Base-by-base conservation (phyloP, 805 yeast genomes). In the Teunomyces atbi region DNA sequence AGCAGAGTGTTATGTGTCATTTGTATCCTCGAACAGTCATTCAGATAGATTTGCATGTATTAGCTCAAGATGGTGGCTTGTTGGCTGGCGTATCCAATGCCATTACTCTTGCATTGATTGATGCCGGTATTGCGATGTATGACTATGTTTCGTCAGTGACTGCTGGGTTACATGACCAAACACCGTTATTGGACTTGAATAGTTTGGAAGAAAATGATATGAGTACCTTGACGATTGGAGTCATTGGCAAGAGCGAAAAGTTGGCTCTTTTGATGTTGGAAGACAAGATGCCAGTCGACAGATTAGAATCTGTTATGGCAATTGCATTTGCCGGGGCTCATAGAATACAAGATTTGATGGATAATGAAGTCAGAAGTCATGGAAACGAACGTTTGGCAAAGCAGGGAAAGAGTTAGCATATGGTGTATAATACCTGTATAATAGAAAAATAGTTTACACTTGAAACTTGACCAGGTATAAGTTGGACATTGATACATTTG, bases 61-160 rank as follows among this genome's bases (percentile, higher is more conserved):
- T 94, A 44, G 82, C 89, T 11, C 89, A 89, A 58, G 99, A 94
- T 59, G 99, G 99, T 32, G 96, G 96, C 0, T 61, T 92, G 20
- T 64, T 92, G 52, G 80, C 96, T 0, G 76, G 86, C 1, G 81
- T 94, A 53, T 76, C 89, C 36, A 94, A 94, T 61, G 88, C 97
- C 7, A 79, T 88, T 36, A 89, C 97, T 1, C 69, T 94, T 56
- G 97, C 96, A 0, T 73, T 94, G 37, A 82, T 94, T 28, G 98
- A 94, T 66, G 97, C 98, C 1, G 98, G 98, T 42, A 84, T 94
- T 39, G 86, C 97, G 4, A 84, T 94, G 85, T 86, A 85, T 60
- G 98, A 94, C 62, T 91, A 89, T 61, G 85, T 92, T 12, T 79
- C 89, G 45, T 82, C 96, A 1, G 78, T 89, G 12, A 77, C 85